These are phyloP conservation scores for Arabidopsis hybrid DNA, from an alignment of 441 rosid genomes.

Conservation along the genomic window DNA sequence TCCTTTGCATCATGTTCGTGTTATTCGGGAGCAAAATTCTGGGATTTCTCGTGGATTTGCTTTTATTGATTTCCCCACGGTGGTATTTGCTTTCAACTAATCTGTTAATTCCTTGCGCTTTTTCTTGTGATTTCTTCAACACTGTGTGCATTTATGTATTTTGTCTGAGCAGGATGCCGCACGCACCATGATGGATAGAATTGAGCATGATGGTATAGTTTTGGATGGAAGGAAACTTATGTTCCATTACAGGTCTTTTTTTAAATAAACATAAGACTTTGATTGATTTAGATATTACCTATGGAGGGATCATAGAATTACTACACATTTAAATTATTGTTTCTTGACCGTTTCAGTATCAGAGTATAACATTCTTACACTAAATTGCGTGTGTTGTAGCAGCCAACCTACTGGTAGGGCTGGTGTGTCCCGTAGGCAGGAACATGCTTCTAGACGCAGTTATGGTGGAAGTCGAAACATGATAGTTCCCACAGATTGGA, in stretches of 20 bases:
- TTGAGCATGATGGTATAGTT: conserved; percentile 84
- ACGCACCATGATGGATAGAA: conserved; percentile 82
- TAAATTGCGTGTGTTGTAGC: conserved; percentile 59
- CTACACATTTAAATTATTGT: not conserved
- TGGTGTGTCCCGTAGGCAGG: conserved; percentile 76
- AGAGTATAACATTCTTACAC: conserved; percentile 37
- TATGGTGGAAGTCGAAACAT: conserved; percentile 63
- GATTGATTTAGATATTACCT: conserved; percentile 14
- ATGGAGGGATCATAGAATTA: conserved; percentile 7
- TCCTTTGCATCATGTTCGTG: conserved; percentile 91
- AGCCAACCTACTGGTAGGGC: conserved; percentile 88
- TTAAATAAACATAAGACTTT: conserved; percentile 10
- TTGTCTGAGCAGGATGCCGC: conserved; percentile 74
- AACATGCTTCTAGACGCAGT: conserved; percentile 59
- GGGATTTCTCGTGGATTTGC: conserved; percentile 98
- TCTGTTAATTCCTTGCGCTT: conserved; percentile 26
- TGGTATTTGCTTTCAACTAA: conserved; percentile 55
- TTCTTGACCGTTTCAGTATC: not conserved
- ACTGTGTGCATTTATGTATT: conserved; percentile 24
- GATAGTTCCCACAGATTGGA: conserved; percentile 88
- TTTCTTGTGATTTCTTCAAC: conserved; percentile 22
- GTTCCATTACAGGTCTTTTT: conserved; percentile 79
- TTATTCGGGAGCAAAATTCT: conserved; percentile 87
- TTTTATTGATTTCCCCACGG: conserved; percentile 90
- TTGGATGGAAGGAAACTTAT: conserved; percentile 82